Conservation (phyloP, 129 eudicot genomes). For the Saussurea involucrata region DNA sequence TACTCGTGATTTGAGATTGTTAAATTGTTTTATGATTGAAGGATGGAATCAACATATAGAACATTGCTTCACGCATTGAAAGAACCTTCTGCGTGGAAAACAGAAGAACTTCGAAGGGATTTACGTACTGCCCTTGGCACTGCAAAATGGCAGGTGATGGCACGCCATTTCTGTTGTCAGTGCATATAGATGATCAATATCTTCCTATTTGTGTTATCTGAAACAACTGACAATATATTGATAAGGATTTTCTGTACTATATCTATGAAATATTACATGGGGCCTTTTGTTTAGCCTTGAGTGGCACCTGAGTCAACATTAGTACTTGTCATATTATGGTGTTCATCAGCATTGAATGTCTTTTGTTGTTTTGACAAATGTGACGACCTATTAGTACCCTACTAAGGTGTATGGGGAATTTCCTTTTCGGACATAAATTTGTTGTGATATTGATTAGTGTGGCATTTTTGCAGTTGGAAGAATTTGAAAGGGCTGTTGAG, state of each 20-base stretch:
- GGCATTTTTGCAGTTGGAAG: slow-evolving; percentile 65
- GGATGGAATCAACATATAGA: slow-evolving; percentile 94
- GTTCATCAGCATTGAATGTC: not conserved
- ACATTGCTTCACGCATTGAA: slow-evolving; percentile 71
- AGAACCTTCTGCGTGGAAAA: slow-evolving; percentile 57
- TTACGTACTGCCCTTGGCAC: slow-evolving; percentile 75
- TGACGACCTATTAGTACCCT: not conserved
- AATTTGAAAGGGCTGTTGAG: slow-evolving; percentile 69
- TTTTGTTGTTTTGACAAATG: not conserved
- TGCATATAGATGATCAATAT: not conserved
- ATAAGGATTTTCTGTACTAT: not conserved
- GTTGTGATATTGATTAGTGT: slow-evolving; percentile 17
- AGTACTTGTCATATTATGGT: not conserved
- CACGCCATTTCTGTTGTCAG: not conserved
- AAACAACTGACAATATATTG: not conserved
- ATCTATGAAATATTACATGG: not conserved
- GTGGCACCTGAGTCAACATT: not conserved
- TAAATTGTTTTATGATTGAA: slow-evolving; percentile 14
- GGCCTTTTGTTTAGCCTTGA: not conserved
- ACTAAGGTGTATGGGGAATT: not conserved
- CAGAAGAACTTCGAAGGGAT: slow-evolving; percentile 73
- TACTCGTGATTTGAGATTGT: slow-evolving; percentile 1
- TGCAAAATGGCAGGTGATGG: slow-evolving; percentile 88
- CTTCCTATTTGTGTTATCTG: not conserved
- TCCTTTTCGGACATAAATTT: not conserved